A percentile compares a stretch with the other conserved stretches of the same genome.
Conservation (phyloP, 495 filamentous ascomycete species). For the Hyaloscypha variabilis region DNA sequence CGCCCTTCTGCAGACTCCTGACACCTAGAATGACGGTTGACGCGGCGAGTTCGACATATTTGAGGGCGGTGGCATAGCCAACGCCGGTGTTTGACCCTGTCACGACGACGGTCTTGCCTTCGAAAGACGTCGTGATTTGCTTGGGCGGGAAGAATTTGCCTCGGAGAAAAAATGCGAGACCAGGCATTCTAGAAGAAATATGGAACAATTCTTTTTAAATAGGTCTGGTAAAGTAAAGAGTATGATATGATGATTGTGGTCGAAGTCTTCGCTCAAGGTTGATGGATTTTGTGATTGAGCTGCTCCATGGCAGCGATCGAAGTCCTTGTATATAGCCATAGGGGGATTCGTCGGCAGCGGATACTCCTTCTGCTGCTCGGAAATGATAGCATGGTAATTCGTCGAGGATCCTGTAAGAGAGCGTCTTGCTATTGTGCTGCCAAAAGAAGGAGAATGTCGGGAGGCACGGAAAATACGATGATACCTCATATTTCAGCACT, state of each 20-base stretch:
- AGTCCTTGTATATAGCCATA: slow-evolving; percentile 14
- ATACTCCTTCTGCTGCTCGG: slow-evolving; percentile 7
- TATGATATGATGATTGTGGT: slow-evolving; percentile 19
- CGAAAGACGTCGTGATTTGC: slow-evolving; percentile 20
- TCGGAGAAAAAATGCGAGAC: slow-evolving; percentile 14
- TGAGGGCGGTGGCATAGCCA: slow-evolving; percentile 48
- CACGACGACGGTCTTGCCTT: slow-evolving; percentile 50
- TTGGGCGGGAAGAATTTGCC: slow-evolving; percentile 18
- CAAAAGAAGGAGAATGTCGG: slow-evolving; percentile 15
- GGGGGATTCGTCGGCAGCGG: slow-evolving; percentile 10
- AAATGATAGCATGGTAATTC: slow-evolving; percentile 15
- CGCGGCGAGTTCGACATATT: slow-evolving; percentile 57
- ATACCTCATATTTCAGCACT: slow-evolving; percentile 11
- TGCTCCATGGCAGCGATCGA: slow-evolving; percentile 15
- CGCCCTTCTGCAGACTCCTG: slow-evolving; percentile 40
- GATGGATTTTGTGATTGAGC: slow-evolving; percentile 16
- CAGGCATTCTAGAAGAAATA: slow-evolving; percentile 55
- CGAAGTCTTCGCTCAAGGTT: slow-evolving; percentile 17
- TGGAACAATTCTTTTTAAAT: slow-evolving; percentile 15
- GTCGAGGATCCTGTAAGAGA: slow-evolving; percentile 1
- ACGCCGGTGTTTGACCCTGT: slow-evolving; percentile 56
- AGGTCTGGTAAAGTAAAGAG: slow-evolving; percentile 17
- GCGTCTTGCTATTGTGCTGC: slow-evolving; percentile 10
- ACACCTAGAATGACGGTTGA: slow-evolving; percentile 46
- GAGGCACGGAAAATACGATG: slow-evolving; percentile 17